Evolutionary conservation across 2,329 filamentous ascomycete species (phyloP), one percentile per base, ranked within the genome.

Genomic region (Colletotrichum plurivorum): DNA sequence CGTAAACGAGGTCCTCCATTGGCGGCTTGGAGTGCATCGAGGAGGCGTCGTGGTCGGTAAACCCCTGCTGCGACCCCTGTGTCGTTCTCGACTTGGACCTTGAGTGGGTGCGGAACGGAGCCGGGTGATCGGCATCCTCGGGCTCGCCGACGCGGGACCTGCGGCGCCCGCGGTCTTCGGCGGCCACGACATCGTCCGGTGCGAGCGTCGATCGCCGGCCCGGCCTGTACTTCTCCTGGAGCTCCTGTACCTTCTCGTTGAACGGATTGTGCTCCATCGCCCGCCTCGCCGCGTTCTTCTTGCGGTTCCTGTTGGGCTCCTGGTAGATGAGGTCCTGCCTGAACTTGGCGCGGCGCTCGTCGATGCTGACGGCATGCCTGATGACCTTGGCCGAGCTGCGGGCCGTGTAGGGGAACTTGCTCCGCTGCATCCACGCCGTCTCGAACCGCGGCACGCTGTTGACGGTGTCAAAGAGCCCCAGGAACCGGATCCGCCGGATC

Each of bases 401-500:
- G 1, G 87, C 87, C 0, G 88, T 90, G 75, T 92, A 93, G 0
- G 92, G 92, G 49, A 94, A 94, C 76, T 92, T 94, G 75, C 87
- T 93, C 45, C 93, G 88, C 75, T 93, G 88, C 91, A 95, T 95
- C 88, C 90, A 93, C 0, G 87, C 86, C 2, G 85, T 88, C 78
- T 96, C 93, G 68, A 96, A 96, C 3, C 88, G 85, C 1, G 93
- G 92, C 0, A 95, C 92, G 15, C 90, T 93, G 74, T 95, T 95
- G 71, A 95, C 93, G 0, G 92, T 94, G 73, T 95, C 93, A 71
- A 95, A 96, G 0, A 96, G 84, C 0, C 93, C 93, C 1, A 96
- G 83, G 73, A 95, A 95, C 2, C 87, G 86, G 70, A 95, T 94
- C 0, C 92, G 86, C 12, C 90, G 87, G 2, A 94, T 91, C 0